Percentiles rank a stretch among this genome's conserved stretches.
These are phyloP conservation scores for Phellopilus nigrolimitatus DNA, from an alignment of 1,284 basidiomycete genomes.

Conservation along the genomic window DNA sequence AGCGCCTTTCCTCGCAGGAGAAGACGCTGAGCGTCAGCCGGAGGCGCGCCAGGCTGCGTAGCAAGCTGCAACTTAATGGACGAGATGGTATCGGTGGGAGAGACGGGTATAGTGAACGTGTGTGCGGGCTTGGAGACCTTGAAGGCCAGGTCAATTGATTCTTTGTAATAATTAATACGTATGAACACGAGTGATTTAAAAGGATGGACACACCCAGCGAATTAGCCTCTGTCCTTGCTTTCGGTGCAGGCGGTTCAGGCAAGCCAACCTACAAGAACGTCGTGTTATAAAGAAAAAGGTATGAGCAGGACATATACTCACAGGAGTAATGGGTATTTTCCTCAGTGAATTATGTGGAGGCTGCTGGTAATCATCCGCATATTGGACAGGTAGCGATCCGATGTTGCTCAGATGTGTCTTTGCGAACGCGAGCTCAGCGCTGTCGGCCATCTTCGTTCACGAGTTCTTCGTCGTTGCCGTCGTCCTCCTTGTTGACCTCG, in stretches of 20 bases:
- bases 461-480: not conserved
- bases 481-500: not conserved
- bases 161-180: conserved; percentile 28
- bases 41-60: conserved; percentile 56
- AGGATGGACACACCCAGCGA: conserved; percentile 29
- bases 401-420: conserved; percentile 69
- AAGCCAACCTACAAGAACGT: conserved; percentile 44
- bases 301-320: conserved; percentile 34
- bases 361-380: conserved; percentile 72
- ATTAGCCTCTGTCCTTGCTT: conserved; percentile 32
- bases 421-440: conserved; percentile 67
- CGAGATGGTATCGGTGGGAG: conserved; percentile 73
- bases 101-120: conserved; percentile 60
- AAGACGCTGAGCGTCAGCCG: conserved; percentile 74
- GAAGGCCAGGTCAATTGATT: conserved; percentile 68
- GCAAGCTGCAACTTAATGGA: conserved; percentile 73
- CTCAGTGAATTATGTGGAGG: conserved; percentile 66
- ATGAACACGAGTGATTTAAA: conserved; percentile 3
- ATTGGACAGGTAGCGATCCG: conserved; percentile 63
- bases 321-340: conserved; percentile 69
- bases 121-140: conserved; percentile 88
- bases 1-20: conserved; percentile 91
- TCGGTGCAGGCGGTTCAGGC: conserved; percentile 51
- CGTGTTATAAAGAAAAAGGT: not conserved
- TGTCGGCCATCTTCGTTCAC: conserved; percentile 50